phyloP scores from a whole-genome alignment of 2,329 filamentous ascomycete species.

The Clonostachys sp. region DNA sequence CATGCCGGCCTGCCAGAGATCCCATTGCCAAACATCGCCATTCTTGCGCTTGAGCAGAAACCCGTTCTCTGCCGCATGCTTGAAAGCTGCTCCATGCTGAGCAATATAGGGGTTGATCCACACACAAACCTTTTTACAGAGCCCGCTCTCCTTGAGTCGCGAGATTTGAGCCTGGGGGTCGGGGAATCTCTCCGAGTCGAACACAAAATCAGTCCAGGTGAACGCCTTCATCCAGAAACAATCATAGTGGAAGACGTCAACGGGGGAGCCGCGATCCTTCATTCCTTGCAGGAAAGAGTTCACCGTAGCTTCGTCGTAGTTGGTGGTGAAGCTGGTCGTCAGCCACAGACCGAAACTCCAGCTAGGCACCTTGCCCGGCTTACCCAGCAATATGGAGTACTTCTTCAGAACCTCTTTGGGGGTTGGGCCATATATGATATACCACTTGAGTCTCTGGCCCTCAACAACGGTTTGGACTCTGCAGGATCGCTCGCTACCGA shows the following conservation, averaged over 20 bases:
- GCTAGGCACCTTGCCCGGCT: slow-evolving; percentile 58
- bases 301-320: slow-evolving; percentile 67
- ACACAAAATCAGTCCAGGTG: slow-evolving; percentile 72
- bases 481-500: slow-evolving; percentile 69
- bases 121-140: slow-evolving; percentile 63
- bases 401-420: slow-evolving; percentile 67
- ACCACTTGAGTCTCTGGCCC: slow-evolving; percentile 68
- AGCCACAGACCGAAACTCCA: slow-evolving; percentile 79
- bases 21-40: slow-evolving; percentile 71
- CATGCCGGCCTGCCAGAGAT: slow-evolving; percentile 76
- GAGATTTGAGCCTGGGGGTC: slow-evolving; percentile 61
- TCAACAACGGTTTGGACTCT: slow-evolving; percentile 66
- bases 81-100: slow-evolving; percentile 64
- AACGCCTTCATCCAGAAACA: slow-evolving; percentile 76
- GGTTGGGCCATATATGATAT: slow-evolving; percentile 65
- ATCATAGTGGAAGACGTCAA: slow-evolving; percentile 73
- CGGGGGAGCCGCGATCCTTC: slow-evolving; percentile 56
- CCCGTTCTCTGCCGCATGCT: slow-evolving; percentile 58
- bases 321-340: slow-evolving; percentile 71
- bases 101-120: slow-evolving; percentile 76
- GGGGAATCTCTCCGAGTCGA: slow-evolving; percentile 64
- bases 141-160: slow-evolving; percentile 57
- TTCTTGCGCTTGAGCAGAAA: slow-evolving; percentile 67
- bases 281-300: slow-evolving; percentile 66
- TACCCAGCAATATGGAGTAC: slow-evolving; percentile 65